These are phyloP conservation scores for Nakazawaea laoshanensis DNA, from an alignment of 805 yeast genomes.

Conservation along the genomic window DNA sequence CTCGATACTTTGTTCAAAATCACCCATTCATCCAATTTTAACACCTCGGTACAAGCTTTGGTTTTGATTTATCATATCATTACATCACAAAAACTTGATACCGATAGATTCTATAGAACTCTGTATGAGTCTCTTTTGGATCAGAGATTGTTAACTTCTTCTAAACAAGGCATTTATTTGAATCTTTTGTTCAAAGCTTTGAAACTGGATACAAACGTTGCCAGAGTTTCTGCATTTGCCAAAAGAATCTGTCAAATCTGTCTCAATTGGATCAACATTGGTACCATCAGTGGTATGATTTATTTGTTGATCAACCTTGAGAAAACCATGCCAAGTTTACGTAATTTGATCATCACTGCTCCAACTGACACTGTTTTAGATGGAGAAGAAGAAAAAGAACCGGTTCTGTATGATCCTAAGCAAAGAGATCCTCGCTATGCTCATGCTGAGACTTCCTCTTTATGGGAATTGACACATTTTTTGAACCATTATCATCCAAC, in stretches of 20 bases:
- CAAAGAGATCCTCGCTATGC: conserved; percentile 91
- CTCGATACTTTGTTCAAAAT: conserved; percentile 79
- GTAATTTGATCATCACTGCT: conserved; percentile 49
- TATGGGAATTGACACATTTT: conserved; percentile 82
- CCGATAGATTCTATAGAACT: conserved; percentile 75
- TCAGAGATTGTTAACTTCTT: conserved; percentile 71
- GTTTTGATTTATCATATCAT: conserved; percentile 78
- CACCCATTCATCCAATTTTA: conserved; percentile 90
- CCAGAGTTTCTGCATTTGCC: conserved; percentile 79
- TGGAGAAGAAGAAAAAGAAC: conserved; percentile 21
- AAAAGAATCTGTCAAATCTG: conserved; percentile 85
- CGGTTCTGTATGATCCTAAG: conserved; percentile 59
- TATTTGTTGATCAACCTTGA: conserved; percentile 64
- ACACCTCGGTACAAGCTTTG: conserved; percentile 89
- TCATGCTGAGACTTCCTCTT: conserved; percentile 70
- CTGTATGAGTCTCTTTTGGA: conserved; percentile 86
- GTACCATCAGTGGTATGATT: conserved; percentile 80
- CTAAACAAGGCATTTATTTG: conserved; percentile 88
- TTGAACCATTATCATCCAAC: conserved; percentile 88
- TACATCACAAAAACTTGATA: conserved; percentile 42
- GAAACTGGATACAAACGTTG: conserved; percentile 54
- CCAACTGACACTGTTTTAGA: conserved; percentile 42
- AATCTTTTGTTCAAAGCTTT: conserved; percentile 79
- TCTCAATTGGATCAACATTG: conserved; percentile 78
- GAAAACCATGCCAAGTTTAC: conserved; percentile 55